Base-by-base conservation (phyloP, 306 rosid genomes). In the Castanopsis chinensis region DNA sequence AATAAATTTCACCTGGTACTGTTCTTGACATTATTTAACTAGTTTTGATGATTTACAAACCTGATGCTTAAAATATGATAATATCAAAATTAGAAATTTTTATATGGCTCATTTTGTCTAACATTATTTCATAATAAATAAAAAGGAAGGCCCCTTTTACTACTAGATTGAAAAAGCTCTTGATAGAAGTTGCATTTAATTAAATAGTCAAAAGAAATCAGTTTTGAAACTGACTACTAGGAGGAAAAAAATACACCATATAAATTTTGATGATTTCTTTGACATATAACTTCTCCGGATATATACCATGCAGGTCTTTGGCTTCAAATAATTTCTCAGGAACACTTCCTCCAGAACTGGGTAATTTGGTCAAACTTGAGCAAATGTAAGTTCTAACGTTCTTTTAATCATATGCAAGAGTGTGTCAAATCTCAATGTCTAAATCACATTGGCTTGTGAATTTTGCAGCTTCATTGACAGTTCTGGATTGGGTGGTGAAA, bases 291-390 rank as follows among this genome's bases (percentile, higher is more conserved):
- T 27, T 70, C 27, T 18, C 10, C 37, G 64, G 13, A 15, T 18
- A 25, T 53, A 15, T 30, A 14, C 14, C 30, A 49, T 63, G 60
- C 79, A 78, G 86, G 49, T 27, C 49, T 12, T 0, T 83, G 4
- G 86, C 64, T 30, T 32, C 72, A 25, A 82, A 82, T 20, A 72
- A 82, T 77, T 82, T 77, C 75, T 77, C 85, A 3, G 82, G 82
- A 27, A 54, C 71, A 45, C 64, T 82, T 17, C 85, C 85, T 20
- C 69, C 76, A 35, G 85, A 82, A 73, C 74, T 82, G 67, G 85
- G 82, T 25, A 77, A 77, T 28, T 64, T 82, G 18, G 60, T 20
- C 41, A 72, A 82, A 19, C 85, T 82, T 6, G 19, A 55, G 73
- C 0, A 20, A 10, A 1, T 65, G 85, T 82, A 77, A 45, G 82